A percentile compares a stretch with the other conserved stretches of the same genome.
phyloP scores from a whole-genome alignment of 2,329 filamentous ascomycete genomes.

The Cladosporium sp. region DNA sequence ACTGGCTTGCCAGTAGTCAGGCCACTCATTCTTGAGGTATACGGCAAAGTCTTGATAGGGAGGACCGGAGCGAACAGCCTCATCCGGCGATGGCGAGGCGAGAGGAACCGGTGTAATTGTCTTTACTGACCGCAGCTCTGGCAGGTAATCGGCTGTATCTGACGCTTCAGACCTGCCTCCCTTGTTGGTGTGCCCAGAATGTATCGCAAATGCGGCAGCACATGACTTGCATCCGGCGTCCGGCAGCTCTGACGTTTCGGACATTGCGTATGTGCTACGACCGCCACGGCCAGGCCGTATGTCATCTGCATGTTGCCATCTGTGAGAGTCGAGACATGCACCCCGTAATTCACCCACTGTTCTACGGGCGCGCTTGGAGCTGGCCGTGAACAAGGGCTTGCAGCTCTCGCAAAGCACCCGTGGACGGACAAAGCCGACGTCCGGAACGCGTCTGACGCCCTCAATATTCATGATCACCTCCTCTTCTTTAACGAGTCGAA shows the following conservation, averaged over 20 bases:
- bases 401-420: not conserved
- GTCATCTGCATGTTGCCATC: not conserved
- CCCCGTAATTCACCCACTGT: not conserved
- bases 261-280: not conserved
- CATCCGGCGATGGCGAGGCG: not conserved
- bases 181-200: not conserved
- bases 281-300: not conserved
- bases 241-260: not conserved
- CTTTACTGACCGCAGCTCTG: not conserved
- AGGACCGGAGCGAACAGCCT: not conserved
- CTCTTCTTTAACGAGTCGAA: not conserved
- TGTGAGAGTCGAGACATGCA: not conserved
- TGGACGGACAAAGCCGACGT: not conserved
- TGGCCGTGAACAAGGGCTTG: not conserved
- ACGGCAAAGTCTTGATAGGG: not conserved
- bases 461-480: not conserved
- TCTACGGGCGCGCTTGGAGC: not conserved
- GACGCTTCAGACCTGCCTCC: not conserved
- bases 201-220: not conserved
- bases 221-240: not conserved
- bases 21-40: slow-evolving; percentile 18
- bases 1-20: slow-evolving; percentile 19
- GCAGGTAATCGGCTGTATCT: not conserved
- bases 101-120: not conserved
- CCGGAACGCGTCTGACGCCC: not conserved